Percentiles rank a stretch among this genome's conserved stretches.
Conservation (phyloP, 306 rosid genomes). For the Abrus pulchellus region DNA sequence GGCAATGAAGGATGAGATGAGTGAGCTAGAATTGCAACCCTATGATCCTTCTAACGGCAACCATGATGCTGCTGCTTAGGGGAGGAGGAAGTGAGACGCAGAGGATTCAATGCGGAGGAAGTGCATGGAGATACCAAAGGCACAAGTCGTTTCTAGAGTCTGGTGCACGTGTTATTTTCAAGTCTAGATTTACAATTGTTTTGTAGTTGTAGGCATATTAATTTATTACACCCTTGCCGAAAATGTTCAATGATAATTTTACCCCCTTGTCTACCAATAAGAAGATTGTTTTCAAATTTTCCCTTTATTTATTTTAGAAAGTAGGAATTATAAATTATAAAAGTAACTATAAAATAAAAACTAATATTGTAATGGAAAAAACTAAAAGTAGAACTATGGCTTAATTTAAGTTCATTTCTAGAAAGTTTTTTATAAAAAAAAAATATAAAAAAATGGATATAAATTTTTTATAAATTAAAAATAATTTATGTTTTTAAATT, state of each 20-base stretch:
- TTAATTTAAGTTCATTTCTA: no score
- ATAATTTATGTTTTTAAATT: no score
- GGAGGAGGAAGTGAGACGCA: background rate
- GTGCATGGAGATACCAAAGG: background rate
- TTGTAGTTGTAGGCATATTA: background rate
- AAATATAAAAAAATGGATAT: no score
- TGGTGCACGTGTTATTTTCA: background rate
- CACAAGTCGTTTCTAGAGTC: background rate
- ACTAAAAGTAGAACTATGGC: no score
- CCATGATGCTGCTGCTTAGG: background rate
- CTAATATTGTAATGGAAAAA: no score
- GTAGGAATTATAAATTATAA: background rate
- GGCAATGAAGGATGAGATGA: conserved; percentile 15
- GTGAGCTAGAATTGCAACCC: conserved; percentile 51
- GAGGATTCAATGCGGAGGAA: conserved; percentile 15
- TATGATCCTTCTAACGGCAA: conserved; percentile 20
- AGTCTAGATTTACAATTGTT: background rate
- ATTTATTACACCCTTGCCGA: background rate
- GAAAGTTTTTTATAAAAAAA: no score
- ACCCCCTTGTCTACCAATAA: background rate
- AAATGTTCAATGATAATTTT: background rate
- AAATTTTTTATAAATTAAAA: no score
- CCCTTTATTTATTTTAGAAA: background rate
- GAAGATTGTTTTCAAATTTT: background rate
- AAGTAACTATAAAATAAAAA: background rate